phyloP scores from a whole-genome alignment of 2,329 filamentous ascomycete genomes.

The Claviceps purpurea region DNA sequence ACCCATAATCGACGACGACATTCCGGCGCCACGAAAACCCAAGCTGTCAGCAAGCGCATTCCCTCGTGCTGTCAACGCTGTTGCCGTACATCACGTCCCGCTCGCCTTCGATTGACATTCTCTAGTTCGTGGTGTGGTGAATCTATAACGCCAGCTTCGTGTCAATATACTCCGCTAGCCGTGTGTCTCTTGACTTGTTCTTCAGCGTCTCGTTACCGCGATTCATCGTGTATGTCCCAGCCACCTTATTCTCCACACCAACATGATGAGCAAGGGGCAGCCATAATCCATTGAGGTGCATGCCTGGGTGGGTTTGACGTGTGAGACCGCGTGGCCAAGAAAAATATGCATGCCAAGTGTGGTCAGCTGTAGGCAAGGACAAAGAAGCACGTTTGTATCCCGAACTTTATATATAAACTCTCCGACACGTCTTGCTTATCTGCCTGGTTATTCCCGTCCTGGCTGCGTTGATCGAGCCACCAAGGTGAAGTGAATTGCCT shows the following conservation, averaged over 20 bases:
- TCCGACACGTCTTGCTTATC: background rate
- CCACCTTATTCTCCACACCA: background rate
- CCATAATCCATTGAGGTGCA: background rate
- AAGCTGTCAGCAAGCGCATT: background rate
- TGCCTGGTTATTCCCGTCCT: background rate
- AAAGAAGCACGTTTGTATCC: background rate
- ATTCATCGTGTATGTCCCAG: background rate
- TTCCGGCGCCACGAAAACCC: background rate
- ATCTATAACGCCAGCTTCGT: background rate
- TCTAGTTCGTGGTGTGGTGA: background rate
- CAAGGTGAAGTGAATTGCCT: background rate
- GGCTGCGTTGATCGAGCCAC: background rate
- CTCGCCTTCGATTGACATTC: no score
- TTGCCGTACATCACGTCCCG: background rate
- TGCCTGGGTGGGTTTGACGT: background rate
- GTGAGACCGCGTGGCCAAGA: background rate
- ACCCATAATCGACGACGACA: background rate
- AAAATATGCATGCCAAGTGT: background rate
- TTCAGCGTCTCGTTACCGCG: background rate
- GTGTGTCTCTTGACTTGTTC: background rate
- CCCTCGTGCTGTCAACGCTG: background rate
- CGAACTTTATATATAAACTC: background rate
- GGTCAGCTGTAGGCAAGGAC: background rate
- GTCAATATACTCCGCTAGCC: no score
- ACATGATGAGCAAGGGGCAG: background rate